Evolutionary conservation across 768 basidiomycete genomes (phyloP), one percentile per base, ranked within the genome.

Genomic region (Leccinum pellstonianum): DNA sequence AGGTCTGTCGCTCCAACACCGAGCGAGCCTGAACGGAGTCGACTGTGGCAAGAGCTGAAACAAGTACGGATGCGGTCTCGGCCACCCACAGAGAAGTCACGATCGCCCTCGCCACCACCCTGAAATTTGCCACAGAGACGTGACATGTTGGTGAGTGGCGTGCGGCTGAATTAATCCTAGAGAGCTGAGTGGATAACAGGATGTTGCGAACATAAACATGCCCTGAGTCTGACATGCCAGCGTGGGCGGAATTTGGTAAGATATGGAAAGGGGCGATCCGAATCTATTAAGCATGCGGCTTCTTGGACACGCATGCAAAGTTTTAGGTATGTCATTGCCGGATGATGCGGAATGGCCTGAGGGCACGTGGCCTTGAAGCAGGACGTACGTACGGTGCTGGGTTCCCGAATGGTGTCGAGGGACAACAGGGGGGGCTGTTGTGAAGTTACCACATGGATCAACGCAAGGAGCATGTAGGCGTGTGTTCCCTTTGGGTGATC

Each of bases 1-100:
- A 68, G 69, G 58, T 68, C 71, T 61, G 56, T 60, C 14, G 66
- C 57, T 10, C 66, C 74, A 31, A 65, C 73, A 25, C 76, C 67
- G 6, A 76, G 73, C 14, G 79, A 78, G 46, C 74, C 66, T 47
- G 69, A 75, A 73, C 62, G 81, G 62, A 78, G 80, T 64, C 77
- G 76, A 58, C 66, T 86, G 60, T 86, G 85, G 83, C 77, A 75
- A 47, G 86, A 86, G 64, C 72, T 86, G 25, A 78, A 77, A 66
- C 79, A 81, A 58, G 75, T 83, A 55, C 80, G 77, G 63, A 75
- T 75, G 59, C 78, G 77, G 69, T 75, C 82, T 59, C 76, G 77
- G 41, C 76, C 80, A 52, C 75, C 76, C 41, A 82, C 81, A 19
- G 77, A 78, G 52, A 73, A 69, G 59, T 77, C 80, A 60, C 72